A percentile compares a stretch with the other conserved stretches of the same genome.
phyloP scores from a whole-genome alignment of 2,329 filamentous ascomycete species.

The Pleomassaria siparia region DNA sequence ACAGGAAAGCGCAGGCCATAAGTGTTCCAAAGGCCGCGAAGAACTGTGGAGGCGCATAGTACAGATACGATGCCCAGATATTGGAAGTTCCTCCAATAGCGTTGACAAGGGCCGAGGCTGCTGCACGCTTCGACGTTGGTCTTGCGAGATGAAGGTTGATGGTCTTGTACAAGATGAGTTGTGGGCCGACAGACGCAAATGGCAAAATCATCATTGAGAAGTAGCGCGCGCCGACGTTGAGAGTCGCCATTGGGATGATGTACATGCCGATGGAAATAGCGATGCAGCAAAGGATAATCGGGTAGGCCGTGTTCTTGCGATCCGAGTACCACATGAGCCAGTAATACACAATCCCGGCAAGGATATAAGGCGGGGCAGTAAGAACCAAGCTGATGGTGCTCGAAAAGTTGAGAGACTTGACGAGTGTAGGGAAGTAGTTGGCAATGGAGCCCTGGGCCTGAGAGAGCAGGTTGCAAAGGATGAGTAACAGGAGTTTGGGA shows the following conservation, averaged over 20 bases:
- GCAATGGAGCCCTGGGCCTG: conserved; percentile 55
- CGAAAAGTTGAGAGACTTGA: conserved; percentile 52
- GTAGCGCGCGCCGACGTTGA: conserved; percentile 35
- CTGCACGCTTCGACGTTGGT: conserved; percentile 21
- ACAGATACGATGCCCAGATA: conserved; percentile 23
- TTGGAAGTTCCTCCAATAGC: conserved; percentile 24
- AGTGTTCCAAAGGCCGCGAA: conserved; percentile 24
- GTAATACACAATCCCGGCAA: conserved; percentile 43
- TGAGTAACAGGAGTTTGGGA: conserved; percentile 62
- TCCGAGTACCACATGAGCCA: conserved; percentile 48
- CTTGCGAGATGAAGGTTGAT: conserved; percentile 26
- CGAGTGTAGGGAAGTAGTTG: conserved; percentile 57
- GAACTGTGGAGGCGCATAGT: conserved; percentile 26
- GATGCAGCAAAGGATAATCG: conserved; percentile 43
- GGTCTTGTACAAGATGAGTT: conserved; percentile 23
- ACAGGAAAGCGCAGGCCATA: conserved; percentile 22
- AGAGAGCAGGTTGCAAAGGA: conserved; percentile 60
- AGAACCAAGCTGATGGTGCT: conserved; percentile 55
- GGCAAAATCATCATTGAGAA: conserved; percentile 31
- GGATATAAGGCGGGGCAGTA: conserved; percentile 37
- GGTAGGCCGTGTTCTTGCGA: conserved; percentile 47
- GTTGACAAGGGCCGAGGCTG: conserved; percentile 22
- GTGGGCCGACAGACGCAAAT: conserved; percentile 24
- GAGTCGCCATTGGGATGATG: conserved; percentile 34
- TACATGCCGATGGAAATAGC: conserved; percentile 36